Conservation (phyloP, 495 filamentous ascomycete species). For the Echria macrotheca region DNA sequence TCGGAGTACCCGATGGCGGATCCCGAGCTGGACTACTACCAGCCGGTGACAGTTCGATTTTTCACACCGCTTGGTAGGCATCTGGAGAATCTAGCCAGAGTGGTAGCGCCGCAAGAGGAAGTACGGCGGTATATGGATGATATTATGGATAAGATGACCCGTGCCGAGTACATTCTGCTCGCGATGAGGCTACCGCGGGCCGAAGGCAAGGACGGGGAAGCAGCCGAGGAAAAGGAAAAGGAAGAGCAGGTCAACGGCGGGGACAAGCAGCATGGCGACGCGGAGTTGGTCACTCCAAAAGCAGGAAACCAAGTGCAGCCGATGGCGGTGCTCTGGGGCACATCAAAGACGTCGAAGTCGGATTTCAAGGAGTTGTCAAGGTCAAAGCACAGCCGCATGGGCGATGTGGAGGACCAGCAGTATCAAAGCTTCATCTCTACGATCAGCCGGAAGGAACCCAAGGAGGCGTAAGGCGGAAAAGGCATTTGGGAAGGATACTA, state of each 20-base stretch:
- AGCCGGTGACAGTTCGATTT: slow-evolving; percentile 80
- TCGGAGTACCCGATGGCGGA: slow-evolving; percentile 47
- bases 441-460: slow-evolving; percentile 28
- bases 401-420: slow-evolving; percentile 39
- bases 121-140: slow-evolving; percentile 78
- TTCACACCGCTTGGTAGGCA: slow-evolving; percentile 55
- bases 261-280: not conserved
- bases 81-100: slow-evolving; percentile 66
- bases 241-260: slow-evolving; percentile 7
- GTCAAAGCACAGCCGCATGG: slow-evolving; percentile 26
- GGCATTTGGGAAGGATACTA: too few species aligned
- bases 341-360: slow-evolving; percentile 26
- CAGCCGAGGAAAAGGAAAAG: slow-evolving; percentile 24
- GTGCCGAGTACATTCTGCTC: slow-evolving; percentile 62
- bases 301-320: slow-evolving; percentile 14
- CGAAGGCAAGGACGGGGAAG: slow-evolving; percentile 22
- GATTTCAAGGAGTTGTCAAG: slow-evolving; percentile 24
- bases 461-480: slow-evolving; percentile 16
- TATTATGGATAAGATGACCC: slow-evolving; percentile 68
- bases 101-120: slow-evolving; percentile 75
- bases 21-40: slow-evolving; percentile 70
- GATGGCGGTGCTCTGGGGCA: slow-evolving; percentile 37
- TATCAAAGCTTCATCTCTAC: slow-evolving; percentile 44
- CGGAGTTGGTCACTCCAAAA: not conserved
- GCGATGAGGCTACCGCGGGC: slow-evolving; percentile 59